Evolutionary conservation across 257 asterid genomes (phyloP).

Genomic region (Salvia splendens): DNA sequence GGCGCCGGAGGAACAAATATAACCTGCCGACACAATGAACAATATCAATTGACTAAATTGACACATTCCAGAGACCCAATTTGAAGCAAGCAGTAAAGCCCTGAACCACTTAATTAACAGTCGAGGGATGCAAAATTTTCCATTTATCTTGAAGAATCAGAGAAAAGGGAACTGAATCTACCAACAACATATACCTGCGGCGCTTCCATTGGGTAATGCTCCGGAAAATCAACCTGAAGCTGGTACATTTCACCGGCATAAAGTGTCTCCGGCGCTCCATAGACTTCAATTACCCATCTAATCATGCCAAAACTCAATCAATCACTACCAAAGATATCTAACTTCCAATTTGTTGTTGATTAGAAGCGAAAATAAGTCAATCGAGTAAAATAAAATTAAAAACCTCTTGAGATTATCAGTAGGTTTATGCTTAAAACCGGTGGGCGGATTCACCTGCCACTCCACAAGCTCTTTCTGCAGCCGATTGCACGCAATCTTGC

Average conservation of each 20-base stretch:
- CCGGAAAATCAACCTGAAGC: constrained; percentile 76
- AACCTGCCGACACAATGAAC: constrained; percentile 41
- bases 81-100: constrained; percentile 30
- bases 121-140: neutral
- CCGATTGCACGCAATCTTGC: constrained; percentile 98
- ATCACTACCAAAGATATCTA: neutral
- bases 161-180: neutral
- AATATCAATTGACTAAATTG: neutral
- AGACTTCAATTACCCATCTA: constrained; percentile 72
- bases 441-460: constrained; percentile 97
- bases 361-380: neutral
- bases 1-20: constrained; percentile 87
- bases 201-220: constrained; percentile 77
- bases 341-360: constrained; percentile 1
- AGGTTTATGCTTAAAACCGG: constrained; percentile 82
- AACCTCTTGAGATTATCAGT: constrained; percentile 96
- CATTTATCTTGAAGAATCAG: neutral
- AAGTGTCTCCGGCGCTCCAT: constrained; percentile 66
- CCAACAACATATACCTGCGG: constrained; percentile 50
- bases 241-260: constrained; percentile 58
- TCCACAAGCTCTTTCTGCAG: constrained; percentile 93
- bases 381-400: neutral
- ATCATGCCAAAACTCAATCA: constrained; percentile 23
- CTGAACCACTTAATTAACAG: constrained; percentile 9
- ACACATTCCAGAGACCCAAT: neutral